Base-by-base conservation (phyloP, 2,329 filamentous ascomycete genomes). In the Penicillium sp. region DNA sequence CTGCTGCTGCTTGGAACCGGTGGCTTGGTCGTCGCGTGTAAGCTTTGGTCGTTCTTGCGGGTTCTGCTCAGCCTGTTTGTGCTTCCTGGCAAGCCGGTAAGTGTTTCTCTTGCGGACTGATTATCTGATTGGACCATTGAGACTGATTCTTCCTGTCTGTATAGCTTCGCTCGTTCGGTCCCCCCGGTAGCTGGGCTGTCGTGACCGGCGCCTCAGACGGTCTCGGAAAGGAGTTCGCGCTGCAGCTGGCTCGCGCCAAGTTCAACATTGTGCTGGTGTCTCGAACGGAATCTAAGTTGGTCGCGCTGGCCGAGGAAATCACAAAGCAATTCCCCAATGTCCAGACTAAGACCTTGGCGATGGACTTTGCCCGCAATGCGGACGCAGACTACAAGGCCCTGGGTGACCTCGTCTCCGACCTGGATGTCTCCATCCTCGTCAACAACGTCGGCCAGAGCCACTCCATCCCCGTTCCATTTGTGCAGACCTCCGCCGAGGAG, bases 401-500 rank as follows among this genome's bases (percentile, higher is more conserved):
- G 52, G 85, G 87, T 67, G 81, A 85, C 65, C 78, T 92, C 26
- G 80, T 97, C 54, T 78, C 86, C 22, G 89, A 84, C 7, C 85
- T 96, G 42, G 93, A 97, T 67, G 81, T 99, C 28, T 89, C 89
- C 48, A 90, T 99, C 63, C 81, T 99, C 65, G 85, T 99, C 83
- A 99, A 99, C 85, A 99, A 99, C 72, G 95, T 99, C 57, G 95
- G 95, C 66, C 89, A 93, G 77, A 96, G 91, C 78, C 95, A 99
- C 82, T 89, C 84, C 77, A 97, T 98, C 58, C 95, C 95, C 1
- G 92, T 96, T 0, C 85, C 93, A 0, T 99, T 99, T 80, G 81
- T 90, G 53, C 85, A 92, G 71, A 98, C 94, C 0, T 79, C 87
- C 13, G 84, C 87, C 72, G 82, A 89, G 61, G 95, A 98, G 81